phyloP scores from a whole-genome alignment of 2,329 filamentous ascomycete species.

The Hortaea werneckii region DNA sequence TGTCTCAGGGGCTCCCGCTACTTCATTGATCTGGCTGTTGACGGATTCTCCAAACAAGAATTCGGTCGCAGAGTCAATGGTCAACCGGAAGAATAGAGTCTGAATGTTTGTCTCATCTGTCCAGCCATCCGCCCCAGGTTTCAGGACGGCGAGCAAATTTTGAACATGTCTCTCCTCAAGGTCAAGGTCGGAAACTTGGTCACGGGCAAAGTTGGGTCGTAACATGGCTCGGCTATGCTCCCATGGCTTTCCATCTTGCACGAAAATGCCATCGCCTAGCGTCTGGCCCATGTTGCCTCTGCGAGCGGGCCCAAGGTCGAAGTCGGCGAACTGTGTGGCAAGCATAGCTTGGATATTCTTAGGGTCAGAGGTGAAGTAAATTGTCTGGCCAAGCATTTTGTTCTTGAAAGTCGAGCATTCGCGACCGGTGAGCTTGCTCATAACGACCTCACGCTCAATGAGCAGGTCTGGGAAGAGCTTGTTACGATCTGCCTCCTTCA shows the following conservation, averaged over 20 bases:
- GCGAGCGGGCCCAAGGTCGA: conserved; percentile 18
- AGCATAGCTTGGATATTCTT: conserved; percentile 28
- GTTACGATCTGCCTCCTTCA: conserved; percentile 19
- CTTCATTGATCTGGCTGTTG: conserved; percentile 26
- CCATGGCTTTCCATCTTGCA: conserved; percentile 27
- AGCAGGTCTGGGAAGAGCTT: conserved; percentile 21
- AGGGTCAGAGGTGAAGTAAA: conserved; percentile 22
- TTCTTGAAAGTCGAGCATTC: conserved; percentile 18
- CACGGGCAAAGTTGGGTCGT: conserved; percentile 28
- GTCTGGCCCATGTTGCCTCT: conserved; percentile 19
- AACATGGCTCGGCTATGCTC: conserved; percentile 27
- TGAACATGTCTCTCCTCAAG: conserved; percentile 27
- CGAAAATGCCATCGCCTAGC: conserved; percentile 26
- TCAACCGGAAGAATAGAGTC: conserved; percentile 38
- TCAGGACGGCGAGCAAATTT: conserved; percentile 24
- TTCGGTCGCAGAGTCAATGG: conserved; percentile 41
- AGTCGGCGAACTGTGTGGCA: conserved; percentile 24
- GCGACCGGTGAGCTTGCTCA: conserved; percentile 15
- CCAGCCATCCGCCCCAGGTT: conserved; percentile 18
- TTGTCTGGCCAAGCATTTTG: conserved; percentile 15
- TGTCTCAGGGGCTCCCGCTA: conserved; percentile 12
- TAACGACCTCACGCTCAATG: conserved; percentile 14
- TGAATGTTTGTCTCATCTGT: conserved; percentile 24
- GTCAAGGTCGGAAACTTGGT: conserved; percentile 29
- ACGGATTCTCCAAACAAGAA: conserved; percentile 37